These are phyloP conservation scores for Monosporascus cannonballus DNA, from an alignment of 2,329 filamentous ascomycete genomes.

Conservation along the genomic window DNA sequence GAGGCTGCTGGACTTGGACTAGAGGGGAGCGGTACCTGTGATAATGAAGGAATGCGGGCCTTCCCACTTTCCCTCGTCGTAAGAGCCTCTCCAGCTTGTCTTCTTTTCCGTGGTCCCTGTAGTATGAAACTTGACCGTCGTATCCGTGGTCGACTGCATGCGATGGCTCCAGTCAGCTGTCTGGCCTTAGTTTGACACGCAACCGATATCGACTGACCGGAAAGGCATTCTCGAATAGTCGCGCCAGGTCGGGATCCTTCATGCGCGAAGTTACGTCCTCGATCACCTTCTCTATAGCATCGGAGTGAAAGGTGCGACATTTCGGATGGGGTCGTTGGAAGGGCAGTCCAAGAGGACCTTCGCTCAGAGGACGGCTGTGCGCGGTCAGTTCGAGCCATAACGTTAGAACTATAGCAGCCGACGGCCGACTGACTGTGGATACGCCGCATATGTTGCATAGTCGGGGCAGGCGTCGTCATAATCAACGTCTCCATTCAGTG, in stretches of 20 bases:
- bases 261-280: constrained; percentile 73
- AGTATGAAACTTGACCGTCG: constrained; percentile 82
- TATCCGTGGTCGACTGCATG: constrained; percentile 69
- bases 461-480: constrained; percentile 52
- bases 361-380: constrained; percentile 67
- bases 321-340: constrained; percentile 75
- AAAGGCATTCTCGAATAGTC: constrained; percentile 92
- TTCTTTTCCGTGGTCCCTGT: constrained; percentile 55
- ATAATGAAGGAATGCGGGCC: constrained; percentile 90
- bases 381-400: constrained; percentile 8
- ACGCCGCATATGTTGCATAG: constrained; percentile 54
- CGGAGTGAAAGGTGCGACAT: constrained; percentile 86
- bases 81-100: constrained; percentile 26
- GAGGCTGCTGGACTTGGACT: not conserved
- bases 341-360: constrained; percentile 72
- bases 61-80: constrained; percentile 63
- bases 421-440: constrained; percentile 46
- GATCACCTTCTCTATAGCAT: constrained; percentile 83
- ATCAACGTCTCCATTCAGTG: constrained; percentile 24
- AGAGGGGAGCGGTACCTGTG: constrained; percentile 46
- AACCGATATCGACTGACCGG: constrained; percentile 37
- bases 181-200: too few relatives aligned
- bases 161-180: constrained; percentile 8
- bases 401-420: constrained; percentile 1
- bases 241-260: constrained; percentile 78